Base-by-base conservation (phyloP, 2,329 filamentous ascomycete genomes). In the Ophiostoma montium region DNA sequence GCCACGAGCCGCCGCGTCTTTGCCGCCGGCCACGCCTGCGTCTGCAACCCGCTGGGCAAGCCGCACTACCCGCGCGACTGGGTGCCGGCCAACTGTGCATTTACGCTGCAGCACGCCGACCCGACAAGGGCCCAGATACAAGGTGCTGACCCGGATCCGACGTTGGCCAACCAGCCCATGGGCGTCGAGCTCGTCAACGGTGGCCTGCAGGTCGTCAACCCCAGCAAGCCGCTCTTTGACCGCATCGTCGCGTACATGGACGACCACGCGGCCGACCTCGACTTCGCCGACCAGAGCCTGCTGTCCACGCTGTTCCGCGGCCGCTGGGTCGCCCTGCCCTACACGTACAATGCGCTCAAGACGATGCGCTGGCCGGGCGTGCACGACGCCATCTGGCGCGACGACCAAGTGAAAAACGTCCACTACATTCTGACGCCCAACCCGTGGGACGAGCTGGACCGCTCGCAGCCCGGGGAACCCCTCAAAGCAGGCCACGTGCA, bases 1-100 rank as follows among this genome's bases (percentile, higher is more conserved):
- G 11, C 54, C 16, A 9, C 19, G 16, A 78, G 82, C 19, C 61
- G 71, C 41, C 72, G 75, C 41, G 84, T 94, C 32, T 90, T 94
- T 64, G 87, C 86, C 1, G 86, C 86, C 5, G 79, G 80, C 54
- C 86, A 90, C 65, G 87, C 87, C 5, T 94, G 87, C 65, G 80
- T 87, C 16, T 94, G 87, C 68, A 94, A 94, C 65, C 86, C 87
- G 19, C 67, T 88, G 55, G 74, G 77, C 57, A 87, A 86, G 63
- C 60, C 76, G 30, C 85, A 94, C 66, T 94, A 94, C 64, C 87
- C 87, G 0, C 64, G 67, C 45, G 67, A 86, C 62, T 94, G 85
- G 75, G 58, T 71, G 16, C 69, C 71, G 3, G 59, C 62, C 45
- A 72, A 77, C 64, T 81, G 77, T 63, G 76, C 74, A 52, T 80